Evolutionary conservation across 2,329 filamentous ascomycete genomes (phyloP), one percentile per base, ranked within the genome.

Genomic region (Alternaria alternata): DNA sequence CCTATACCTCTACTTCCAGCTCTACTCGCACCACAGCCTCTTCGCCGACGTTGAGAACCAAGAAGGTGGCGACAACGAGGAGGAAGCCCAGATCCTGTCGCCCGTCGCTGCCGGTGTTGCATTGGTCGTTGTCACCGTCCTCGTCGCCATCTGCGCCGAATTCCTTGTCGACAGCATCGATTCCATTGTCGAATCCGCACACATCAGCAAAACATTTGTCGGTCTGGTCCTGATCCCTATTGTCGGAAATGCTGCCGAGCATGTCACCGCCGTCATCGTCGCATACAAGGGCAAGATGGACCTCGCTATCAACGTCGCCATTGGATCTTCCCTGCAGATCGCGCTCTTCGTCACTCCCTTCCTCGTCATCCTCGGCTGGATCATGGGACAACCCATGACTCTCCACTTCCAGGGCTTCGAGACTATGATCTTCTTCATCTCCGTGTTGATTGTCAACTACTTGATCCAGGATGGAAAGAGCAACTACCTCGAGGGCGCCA

Each of bases 351-450:
- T 86, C 44, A 87, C 85, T 3, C 85, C 85, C 6, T 85, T 85
- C 76, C 75, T 87, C 52, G 84, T 87, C 57, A 82, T 87, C 42
- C 79, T 86, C 9, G 85, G 85, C 51, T 86, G 84, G 84, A 81
- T 82, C 68, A 82, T 87, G 58, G 80, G 78, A 22, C 71, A 83
- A 64, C 78, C 81, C 47, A 86, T 86, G 84, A 83, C 90, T 28
- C 84, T 96, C 34, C 93, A 94, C 81, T 96, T 96, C 78, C 92
- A 92, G 61, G 85, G 93, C 49, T 96, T 96, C 78, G 92, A 96
- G 84, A 96, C 92, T 0, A 91, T 95, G 22, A 92, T 90, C 57
- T 86, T 96, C 71, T 96, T 96, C 78, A 88, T 94, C 52, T 91
- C 88, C 52, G 89, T 93, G 7, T 89, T 96, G 65, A 93, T 96